Evolutionary conservation across 2,329 filamentous ascomycete genomes (phyloP), one percentile per base, ranked within the genome.

Genomic region (Pseudogymnoascus sp.): DNA sequence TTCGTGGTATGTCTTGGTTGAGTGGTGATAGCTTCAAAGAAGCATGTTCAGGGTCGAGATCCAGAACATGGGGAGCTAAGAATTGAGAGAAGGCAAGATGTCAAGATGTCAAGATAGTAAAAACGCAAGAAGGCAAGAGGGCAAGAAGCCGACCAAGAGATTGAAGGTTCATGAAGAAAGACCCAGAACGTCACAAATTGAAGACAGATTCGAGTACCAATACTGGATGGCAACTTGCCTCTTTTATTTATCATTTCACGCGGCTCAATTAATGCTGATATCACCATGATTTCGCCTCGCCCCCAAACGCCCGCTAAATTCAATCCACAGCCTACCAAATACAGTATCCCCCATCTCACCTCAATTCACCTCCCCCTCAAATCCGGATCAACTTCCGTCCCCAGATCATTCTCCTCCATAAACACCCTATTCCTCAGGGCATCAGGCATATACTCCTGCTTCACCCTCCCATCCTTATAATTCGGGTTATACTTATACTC

Each of bases 401-500:
- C 93, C 64, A 99, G 74, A 75, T 97, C 89, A 44, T 81, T 78
- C 4, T 92, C 86, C 71, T 96, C 91, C 38, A 97, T 75, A 71
- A 97, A 97, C 18, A 71, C 79, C 59, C 89, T 81, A 0, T 88
- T 91, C 37, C 79, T 74, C 6, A 99, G 75, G 63, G 84, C 83
- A 10, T 91, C 88, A 0, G 95, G 95, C n/a, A 99, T 75, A 75
- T 97, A 99, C 23, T 93, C 89, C 77, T 99, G 95, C 67, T 80
- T 83, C 0, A 97, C 93, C 69, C 79, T 84, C 0, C 95, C 95
- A 65, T 93, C 86, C 60, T 84, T 77, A 71, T 93, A 99, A 69
- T 96, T 90, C 0, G 95, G 95, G 69, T 96, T 96, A 72, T 99
- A 97, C 75, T 97, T 97, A 76, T 99, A 99, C 73, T 92, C 90